phyloP scores from a whole-genome alignment of 2,329 filamentous ascomycete genomes.

The Paramyrothecium roridum region DNA sequence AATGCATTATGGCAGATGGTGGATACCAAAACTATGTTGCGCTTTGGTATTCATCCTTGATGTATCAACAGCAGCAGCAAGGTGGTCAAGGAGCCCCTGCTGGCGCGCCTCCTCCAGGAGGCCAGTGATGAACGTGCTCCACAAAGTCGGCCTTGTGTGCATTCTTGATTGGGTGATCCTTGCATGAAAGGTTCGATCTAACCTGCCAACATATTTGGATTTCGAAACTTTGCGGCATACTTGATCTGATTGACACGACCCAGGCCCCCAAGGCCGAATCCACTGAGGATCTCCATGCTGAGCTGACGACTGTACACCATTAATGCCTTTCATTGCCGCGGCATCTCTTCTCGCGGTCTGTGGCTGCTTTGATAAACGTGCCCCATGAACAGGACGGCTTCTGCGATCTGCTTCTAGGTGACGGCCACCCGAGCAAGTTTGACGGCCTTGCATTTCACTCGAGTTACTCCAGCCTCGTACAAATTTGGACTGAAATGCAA shows the following conservation, averaged over 20 bases:
- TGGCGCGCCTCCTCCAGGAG: constrained; percentile 31
- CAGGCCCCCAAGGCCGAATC: constrained; percentile 20
- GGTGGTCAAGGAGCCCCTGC: constrained; percentile 32
- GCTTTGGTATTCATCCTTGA: constrained; percentile 73
- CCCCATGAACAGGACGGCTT: constrained; percentile 2
- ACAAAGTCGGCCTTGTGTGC: not conserved
- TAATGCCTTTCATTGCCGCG: constrained; percentile 10
- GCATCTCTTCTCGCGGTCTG: constrained; percentile 3
- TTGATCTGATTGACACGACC: constrained; percentile 29
- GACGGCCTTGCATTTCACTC: not conserved
- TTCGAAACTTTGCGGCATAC: constrained; percentile 22
- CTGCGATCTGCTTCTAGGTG: not conserved
- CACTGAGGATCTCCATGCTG: constrained; percentile 21
- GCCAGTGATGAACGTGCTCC: constrained; percentile 28
- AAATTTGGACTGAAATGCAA: not conserved
- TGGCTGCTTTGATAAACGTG: constrained; percentile 15
- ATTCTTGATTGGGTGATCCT: constrained; percentile 28
- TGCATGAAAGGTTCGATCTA: constrained; percentile 17
- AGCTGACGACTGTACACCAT: constrained; percentile 28
- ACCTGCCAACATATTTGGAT: not conserved
- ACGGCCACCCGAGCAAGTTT: not conserved
- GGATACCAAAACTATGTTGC: constrained; percentile 79
- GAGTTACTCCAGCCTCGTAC: not conserved
- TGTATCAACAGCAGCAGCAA: constrained; percentile 39
- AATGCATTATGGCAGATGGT: constrained; percentile 55